Conservation (phyloP, 805 yeast genomes). For the Wickerhamiella alocasiicola region DNA sequence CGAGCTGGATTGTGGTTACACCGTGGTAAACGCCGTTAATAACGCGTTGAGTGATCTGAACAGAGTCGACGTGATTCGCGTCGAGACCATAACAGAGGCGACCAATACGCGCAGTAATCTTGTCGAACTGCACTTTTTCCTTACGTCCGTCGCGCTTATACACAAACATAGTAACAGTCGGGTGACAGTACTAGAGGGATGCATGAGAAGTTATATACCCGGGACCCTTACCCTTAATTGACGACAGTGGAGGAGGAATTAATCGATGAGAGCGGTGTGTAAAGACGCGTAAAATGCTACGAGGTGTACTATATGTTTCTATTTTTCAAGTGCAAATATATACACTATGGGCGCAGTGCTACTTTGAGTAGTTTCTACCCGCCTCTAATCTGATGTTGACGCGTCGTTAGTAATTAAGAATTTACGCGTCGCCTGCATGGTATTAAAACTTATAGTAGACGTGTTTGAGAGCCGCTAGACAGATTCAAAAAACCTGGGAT, state of each 20-base stretch:
- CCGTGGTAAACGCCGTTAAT: slow-evolving; percentile 95
- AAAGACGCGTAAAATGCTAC: neutral
- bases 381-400: too few species aligned
- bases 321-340: too few species aligned
- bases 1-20: slow-evolving; percentile 83
- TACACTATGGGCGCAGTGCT: too few species aligned
- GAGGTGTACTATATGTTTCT: neutral
- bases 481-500: too few species aligned
- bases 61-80: slow-evolving; percentile 84
- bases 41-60: slow-evolving; percentile 88
- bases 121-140: slow-evolving; percentile 91
- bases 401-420: slow-evolving; percentile 11
- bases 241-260: neutral
- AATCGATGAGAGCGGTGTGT: neutral
- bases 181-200: too few species aligned
- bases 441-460: too few species aligned
- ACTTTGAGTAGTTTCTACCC: too few species aligned
- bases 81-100: slow-evolving; percentile 92
- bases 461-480: too few species aligned
- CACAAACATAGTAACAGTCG: slow-evolving; percentile 60
- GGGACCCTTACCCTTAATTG: slow-evolving; percentile 11
- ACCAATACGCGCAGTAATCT: slow-evolving; percentile 89
- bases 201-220: neutral
- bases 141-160: slow-evolving; percentile 86
- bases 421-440: slow-evolving; percentile 13